These are phyloP conservation scores for Escallonia rubra DNA, from an alignment of 129 eudicot species.

Conservation along the genomic window DNA sequence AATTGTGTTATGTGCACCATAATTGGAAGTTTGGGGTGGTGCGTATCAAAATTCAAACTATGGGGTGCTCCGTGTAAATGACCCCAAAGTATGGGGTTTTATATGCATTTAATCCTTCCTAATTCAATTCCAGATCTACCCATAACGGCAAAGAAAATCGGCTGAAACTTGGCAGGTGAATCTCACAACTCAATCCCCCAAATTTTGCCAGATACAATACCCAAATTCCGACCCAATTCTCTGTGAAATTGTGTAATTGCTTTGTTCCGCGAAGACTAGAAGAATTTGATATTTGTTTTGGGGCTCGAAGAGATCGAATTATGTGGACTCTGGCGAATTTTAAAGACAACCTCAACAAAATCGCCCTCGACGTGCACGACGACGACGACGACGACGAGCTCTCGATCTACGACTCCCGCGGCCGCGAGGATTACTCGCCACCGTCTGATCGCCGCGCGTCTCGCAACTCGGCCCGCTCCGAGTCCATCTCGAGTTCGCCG, in stretches of 20 bases:
- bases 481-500: conserved; percentile 43
- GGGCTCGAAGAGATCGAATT: conserved; percentile 14
- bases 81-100: too few relatives aligned
- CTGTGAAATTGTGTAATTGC: too few relatives aligned
- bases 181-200: too few relatives aligned
- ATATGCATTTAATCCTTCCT: too few relatives aligned
- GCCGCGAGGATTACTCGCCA: conserved; percentile 30
- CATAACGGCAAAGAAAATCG: too few relatives aligned
- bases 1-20: too few relatives aligned
- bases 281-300: background rate
- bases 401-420: conserved; percentile 41
- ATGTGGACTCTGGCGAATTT: conserved; percentile 95
- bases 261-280: background rate
- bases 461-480: conserved; percentile 32
- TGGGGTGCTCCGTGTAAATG: too few relatives aligned
- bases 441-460: conserved; percentile 60
- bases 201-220: background rate
- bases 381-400: conserved; percentile 51
- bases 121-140: too few relatives aligned
- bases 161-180: too few relatives aligned
- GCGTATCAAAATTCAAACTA: too few relatives aligned
- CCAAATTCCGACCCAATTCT: too few relatives aligned
- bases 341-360: conserved; percentile 79
- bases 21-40: too few relatives aligned
- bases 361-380: conserved; percentile 83